Percentiles rank a stretch among this genome's conserved stretches.
Conservation (phyloP, 805 yeast species). For the Metschnikowia similis region DNA sequence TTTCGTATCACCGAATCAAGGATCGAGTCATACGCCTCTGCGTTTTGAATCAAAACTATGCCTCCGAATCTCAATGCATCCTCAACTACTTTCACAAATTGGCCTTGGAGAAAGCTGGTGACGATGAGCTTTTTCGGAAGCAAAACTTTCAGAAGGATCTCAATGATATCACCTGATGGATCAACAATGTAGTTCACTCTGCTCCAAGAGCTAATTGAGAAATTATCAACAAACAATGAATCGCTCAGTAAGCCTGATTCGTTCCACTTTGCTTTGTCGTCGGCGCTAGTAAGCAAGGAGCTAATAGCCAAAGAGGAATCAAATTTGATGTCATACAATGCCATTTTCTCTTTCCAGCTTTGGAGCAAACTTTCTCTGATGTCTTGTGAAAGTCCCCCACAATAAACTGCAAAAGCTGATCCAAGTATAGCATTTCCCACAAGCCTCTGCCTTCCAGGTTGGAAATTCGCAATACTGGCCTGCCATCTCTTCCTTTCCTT, state of each 20-base stretch:
- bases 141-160: constrained; percentile 32
- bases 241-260: constrained; percentile 53
- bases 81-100: constrained; percentile 65
- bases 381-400: constrained; percentile 54
- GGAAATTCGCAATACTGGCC: constrained; percentile 49
- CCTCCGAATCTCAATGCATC: constrained; percentile 85
- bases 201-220: constrained; percentile 44
- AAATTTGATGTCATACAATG: constrained; percentile 31
- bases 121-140: constrained; percentile 39
- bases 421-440: constrained; percentile 65
- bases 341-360: constrained; percentile 36
- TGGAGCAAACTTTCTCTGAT: constrained; percentile 34
- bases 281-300: constrained; percentile 36
- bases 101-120: constrained; percentile 69
- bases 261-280: constrained; percentile 49
- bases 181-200: constrained; percentile 63
- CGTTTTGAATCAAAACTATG: constrained; percentile 65
- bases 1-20: constrained; percentile 56
- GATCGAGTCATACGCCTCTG: constrained; percentile 76
- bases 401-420: constrained; percentile 58
- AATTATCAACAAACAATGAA: constrained; percentile 59
- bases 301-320: constrained; percentile 32
- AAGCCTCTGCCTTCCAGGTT: constrained; percentile 39
- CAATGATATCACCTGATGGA: constrained; percentile 44
- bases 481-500: constrained; percentile 75